phyloP scores from a whole-genome alignment of 78 protist genomes.

The Dictyostelium capitatum region DNA sequence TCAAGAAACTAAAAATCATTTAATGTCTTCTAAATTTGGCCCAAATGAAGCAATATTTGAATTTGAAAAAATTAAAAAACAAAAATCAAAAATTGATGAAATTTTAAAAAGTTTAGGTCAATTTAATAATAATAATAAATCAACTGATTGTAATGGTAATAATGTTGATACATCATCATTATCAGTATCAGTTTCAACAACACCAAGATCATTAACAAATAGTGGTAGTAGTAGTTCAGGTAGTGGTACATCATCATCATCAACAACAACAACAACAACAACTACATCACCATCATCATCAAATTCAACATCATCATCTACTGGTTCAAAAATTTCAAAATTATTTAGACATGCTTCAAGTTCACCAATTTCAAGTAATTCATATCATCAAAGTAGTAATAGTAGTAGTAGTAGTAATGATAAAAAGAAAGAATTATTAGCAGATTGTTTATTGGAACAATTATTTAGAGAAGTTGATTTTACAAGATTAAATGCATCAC shows the following conservation, averaged over 20 bases:
- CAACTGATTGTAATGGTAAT: no score
- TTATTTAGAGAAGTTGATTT: neutral
- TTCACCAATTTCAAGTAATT: neutral
- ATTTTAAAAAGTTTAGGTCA: neutral
- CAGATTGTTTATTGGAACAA: conserved; percentile 11
- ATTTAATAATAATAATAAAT: neutral
- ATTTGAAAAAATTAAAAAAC: neutral
- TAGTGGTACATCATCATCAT: neutral
- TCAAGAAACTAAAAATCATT: neutral
- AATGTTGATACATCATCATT: neutral
- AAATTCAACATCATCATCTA: no score
- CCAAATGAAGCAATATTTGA: neutral
- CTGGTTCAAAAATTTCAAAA: neutral
- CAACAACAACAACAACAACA: no score
- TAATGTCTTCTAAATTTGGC: neutral
- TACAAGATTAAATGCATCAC: neutral
- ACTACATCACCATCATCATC: no score
- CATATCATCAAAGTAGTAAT: no score
- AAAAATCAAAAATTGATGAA: neutral
- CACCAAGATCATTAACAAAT: neutral
- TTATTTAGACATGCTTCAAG: neutral
- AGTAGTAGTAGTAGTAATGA: neutral
- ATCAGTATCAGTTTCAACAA: neutral
- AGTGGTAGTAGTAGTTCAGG: neutral
- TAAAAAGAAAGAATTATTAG: neutral